A percentile compares a stretch with the other conserved stretches of the same genome.
phyloP scores from a whole-genome alignment of 2,329 filamentous ascomycete genomes.

The Lachnellula occidentalis region DNA sequence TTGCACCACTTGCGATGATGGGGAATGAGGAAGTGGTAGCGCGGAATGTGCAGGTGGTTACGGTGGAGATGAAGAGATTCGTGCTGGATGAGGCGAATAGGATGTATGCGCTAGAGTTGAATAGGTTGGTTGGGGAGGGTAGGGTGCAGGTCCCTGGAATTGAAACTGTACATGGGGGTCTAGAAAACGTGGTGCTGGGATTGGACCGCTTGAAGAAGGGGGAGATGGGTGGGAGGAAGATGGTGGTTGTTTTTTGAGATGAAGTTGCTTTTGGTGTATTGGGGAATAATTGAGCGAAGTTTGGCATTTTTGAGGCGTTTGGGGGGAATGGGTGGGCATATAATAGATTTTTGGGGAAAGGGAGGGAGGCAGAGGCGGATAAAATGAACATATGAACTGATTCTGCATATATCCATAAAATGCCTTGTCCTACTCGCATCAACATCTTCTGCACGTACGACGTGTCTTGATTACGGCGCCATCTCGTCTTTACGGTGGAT shows the following conservation, averaged over 20 bases:
- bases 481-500: too few relatives aligned
- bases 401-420: too few relatives aligned
- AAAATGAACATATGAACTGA: too few relatives aligned
- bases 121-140: constrained; percentile 28
- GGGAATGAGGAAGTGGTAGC: constrained; percentile 23
- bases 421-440: too few relatives aligned
- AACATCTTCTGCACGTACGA: too few relatives aligned
- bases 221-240: constrained; percentile 31
- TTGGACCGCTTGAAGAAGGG: constrained; percentile 33
- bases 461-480: too few relatives aligned
- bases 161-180: constrained; percentile 32
- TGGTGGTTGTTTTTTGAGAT: constrained; percentile 27
- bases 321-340: too few relatives aligned
- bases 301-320: too few relatives aligned
- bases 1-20: constrained; percentile 36
- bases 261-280: too few relatives aligned
- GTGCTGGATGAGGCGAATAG: constrained; percentile 30
- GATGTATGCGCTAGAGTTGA: constrained; percentile 30
- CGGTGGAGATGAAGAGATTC: constrained; percentile 38
- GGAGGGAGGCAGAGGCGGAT: too few relatives aligned
- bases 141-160: constrained; percentile 30
- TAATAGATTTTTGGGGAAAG: too few relatives aligned
- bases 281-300: too few relatives aligned
- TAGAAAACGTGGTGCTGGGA: constrained; percentile 29
- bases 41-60: constrained; percentile 30